Base-by-base conservation (phyloP, 768 basidiomycete species). In the Pleurotus tuber-regium region DNA sequence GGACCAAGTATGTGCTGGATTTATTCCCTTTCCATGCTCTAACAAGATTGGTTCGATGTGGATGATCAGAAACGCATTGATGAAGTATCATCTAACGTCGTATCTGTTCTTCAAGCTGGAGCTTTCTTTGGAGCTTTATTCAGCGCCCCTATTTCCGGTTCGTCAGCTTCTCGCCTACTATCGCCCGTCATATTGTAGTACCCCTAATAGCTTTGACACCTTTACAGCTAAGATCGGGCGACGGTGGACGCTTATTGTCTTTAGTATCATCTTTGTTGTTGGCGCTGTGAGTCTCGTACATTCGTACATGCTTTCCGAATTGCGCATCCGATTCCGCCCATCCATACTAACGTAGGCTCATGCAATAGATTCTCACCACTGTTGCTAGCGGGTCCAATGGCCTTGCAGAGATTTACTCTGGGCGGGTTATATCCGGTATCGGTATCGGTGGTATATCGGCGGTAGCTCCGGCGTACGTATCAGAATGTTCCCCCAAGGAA, bases 121-220 rank as follows among this genome's bases (percentile, higher is more conserved):
- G 89, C 89, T 1, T 92, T 93, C 77, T 93, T 93, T 61, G 92
- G 92, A 51, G 89, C 91, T 12, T 63, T 95, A 6, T 77, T 78
- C 8, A 85, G 83, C 57, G 86, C 86, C 1, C 86, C 85, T 0
- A 60, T 87, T 38, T 87, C 87, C 10, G 70, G 88, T 89, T 52
- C 44, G 74, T 68, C 9, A 7, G 12, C 35, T 36, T 16, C 11
- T 24, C 7, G 33, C 14, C n/a, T 12, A 6, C 44, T 18, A 47
- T 18, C 2, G 6, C 19, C 14, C 31, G 12, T 29, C 29, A 16
- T 23, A 6, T 4, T 35, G 18, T 30, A 19, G 25, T 14, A 33
- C 19, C 35, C 35, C 35, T 14, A 36, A 36, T 36, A 42, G 40
- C 40, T 54, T 8, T 28, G 19, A 14, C 33, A n/a, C 25, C 42